Evolutionary conservation across 345 rosid genomes (phyloP), one percentile per base, ranked within the genome.

Genomic region (Eucalyptus camaldulensis): DNA sequence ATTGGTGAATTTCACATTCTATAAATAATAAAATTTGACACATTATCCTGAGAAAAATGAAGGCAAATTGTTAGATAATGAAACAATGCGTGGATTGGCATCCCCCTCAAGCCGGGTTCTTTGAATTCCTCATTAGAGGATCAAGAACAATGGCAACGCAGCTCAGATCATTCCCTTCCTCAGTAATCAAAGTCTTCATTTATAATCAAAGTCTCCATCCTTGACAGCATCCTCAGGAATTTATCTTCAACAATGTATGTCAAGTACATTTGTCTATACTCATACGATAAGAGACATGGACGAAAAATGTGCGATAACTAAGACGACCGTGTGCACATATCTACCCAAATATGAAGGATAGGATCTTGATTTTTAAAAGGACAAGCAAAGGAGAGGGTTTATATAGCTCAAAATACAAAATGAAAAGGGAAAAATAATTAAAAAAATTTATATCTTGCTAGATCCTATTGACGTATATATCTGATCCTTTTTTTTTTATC

Each of bases 191-290:
- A 56, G 11, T 56, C 60, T 56, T 22, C 24, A 53, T 56, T 54
- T 54, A 54, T 2, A 56, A 56, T 56, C 62, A 56, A 56, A 24
- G 13, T 56, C 62, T 56, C 29, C 62, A 10, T 56, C 62, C 62
- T 56, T 0, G 29, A 56, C 31, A 2, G 14, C 31, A 60, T 29
- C 80, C 19, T 67, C 0, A 31, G 2, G 80, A 67, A n/a, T 67
- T 31, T n/a, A 67, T 31, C 19, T 67, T 67, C 11, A 67, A 67
- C 80, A 67, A 31, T 8, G 22, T 67, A 15, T 67, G 16, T 67
- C 43, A 16, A 67, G 10, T 11, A 31, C 22, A 67, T 67, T 67
- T n/a, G 13, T 9, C 24, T 3, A 17, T 21, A 69, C 24, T 69
- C 80, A 33, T 8, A 33, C 0, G 13, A 69, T 33, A 65, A 15